A percentile compares a stretch with the other conserved stretches of the same genome.
phyloP scores from a whole-genome alignment of 305 asterid genomes.

The Rubia tinctorum region DNA sequence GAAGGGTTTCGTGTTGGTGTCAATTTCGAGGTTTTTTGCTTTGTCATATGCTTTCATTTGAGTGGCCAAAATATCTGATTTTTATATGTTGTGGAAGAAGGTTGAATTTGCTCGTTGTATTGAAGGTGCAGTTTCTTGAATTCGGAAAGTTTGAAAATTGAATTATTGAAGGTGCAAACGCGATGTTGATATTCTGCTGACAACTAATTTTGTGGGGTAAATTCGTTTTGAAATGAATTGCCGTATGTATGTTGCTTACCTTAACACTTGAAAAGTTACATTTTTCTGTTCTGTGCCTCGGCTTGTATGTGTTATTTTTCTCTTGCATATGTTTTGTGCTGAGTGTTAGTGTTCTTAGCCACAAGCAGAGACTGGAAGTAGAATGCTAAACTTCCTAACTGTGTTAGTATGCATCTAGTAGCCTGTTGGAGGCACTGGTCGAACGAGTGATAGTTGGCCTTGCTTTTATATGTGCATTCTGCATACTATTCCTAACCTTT shows the following conservation, averaged over 20 bases:
- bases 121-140: not conserved
- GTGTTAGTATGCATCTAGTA: not conserved
- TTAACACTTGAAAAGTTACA: not conserved
- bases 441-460: not conserved
- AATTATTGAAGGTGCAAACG: not conserved
- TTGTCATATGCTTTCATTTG: not conserved
- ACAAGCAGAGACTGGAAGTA: not conserved
- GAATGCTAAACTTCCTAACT: not conserved
- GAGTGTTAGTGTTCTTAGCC: not conserved
- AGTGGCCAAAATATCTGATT: not conserved
- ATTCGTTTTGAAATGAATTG: not conserved
- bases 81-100: not conserved
- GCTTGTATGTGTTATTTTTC: not conserved
- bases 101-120: not conserved
- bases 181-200: not conserved
- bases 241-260: not conserved
- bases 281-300: not conserved
- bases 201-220: not conserved
- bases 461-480: no score
- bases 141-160: not conserved
- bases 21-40: constrained; percentile 65
- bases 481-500: not conserved
- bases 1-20: constrained; percentile 82
- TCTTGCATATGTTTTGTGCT: not conserved
- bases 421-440: not conserved